Percentiles rank a stretch among this genome's conserved stretches.
phyloP scores from a whole-genome alignment of 78 protist species.

The slime mould (Dictyostelium discoideum) region dicty_2.7 NC_007088.5:3950501-3951000 shows the following conservation, averaged over 20 bases:
- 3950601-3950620: slow-evolving; percentile 11
- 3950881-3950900: neutral
- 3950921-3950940: neutral
- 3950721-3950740: neutral
- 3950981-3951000: neutral
- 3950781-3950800: neutral
- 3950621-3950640: slow-evolving; percentile 25
- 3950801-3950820: too few relatives aligned
- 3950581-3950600: slow-evolving; percentile 41
- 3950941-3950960: neutral
- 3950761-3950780: neutral
- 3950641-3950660: slow-evolving; percentile 15
- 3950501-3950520: slow-evolving; percentile 9
- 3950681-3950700: neutral
- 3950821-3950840: too few relatives aligned
- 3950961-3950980: slow-evolving; percentile 8
- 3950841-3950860: neutral
- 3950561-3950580: slow-evolving; percentile 65
- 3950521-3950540: neutral
- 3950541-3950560: neutral
- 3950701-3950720: neutral
- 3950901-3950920: neutral
- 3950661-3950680: neutral
- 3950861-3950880: neutral
- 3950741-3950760: neutral